Percentiles rank a stretch among this genome's conserved stretches.
Evolutionary conservation across 2,329 filamentous ascomycete species (phyloP).

Genomic region (Arthroderma sp.): DNA sequence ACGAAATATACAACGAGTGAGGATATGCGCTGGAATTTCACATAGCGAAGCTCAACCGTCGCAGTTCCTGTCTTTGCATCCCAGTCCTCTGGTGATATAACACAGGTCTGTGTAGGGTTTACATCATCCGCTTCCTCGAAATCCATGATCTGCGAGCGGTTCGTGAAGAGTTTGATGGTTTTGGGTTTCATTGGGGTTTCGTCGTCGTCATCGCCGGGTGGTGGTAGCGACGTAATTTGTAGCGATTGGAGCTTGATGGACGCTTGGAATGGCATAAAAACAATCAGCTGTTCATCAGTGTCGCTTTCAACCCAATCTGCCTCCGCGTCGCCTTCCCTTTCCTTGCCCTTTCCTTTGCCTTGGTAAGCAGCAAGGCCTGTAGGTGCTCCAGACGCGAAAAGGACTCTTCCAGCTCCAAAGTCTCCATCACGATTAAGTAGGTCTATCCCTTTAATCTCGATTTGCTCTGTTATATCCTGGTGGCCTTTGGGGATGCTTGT

Average conservation of each 20-base stretch:
- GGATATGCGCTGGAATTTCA: constrained; percentile 93
- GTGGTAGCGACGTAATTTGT: constrained; percentile 71
- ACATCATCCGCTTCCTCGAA: constrained; percentile 91
- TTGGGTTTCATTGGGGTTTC: constrained; percentile 69
- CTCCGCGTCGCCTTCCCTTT: constrained; percentile 37
- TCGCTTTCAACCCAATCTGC: constrained; percentile 93
- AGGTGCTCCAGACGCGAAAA: constrained; percentile 61
- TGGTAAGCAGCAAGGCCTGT: constrained; percentile 36
- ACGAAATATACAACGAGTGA: constrained; percentile 80
- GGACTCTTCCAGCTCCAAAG: constrained; percentile 55
- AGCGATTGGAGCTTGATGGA: constrained; percentile 78
- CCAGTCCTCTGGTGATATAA: constrained; percentile 66
- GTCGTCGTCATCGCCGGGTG: constrained; percentile 48
- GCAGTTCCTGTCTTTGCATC: constrained; percentile 57
- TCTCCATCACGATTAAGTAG: constrained; percentile 75
- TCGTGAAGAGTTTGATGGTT: constrained; percentile 74
- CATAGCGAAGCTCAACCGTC: constrained; percentile 64
- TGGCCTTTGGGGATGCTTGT: constrained; percentile 67
- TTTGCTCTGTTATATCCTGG: constrained; percentile 64
- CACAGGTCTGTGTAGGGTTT: constrained; percentile 64
- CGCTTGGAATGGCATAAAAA: constrained; percentile 80
- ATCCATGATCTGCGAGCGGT: constrained; percentile 77
- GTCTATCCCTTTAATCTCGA: constrained; percentile 69
- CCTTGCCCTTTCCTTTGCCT: constrained; percentile 30
- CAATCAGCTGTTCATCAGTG: constrained; percentile 89